These are phyloP conservation scores for Secale cereale DNA, from an alignment of 176 grass and related monocot genomes.

Conservation along the genomic window DNA sequence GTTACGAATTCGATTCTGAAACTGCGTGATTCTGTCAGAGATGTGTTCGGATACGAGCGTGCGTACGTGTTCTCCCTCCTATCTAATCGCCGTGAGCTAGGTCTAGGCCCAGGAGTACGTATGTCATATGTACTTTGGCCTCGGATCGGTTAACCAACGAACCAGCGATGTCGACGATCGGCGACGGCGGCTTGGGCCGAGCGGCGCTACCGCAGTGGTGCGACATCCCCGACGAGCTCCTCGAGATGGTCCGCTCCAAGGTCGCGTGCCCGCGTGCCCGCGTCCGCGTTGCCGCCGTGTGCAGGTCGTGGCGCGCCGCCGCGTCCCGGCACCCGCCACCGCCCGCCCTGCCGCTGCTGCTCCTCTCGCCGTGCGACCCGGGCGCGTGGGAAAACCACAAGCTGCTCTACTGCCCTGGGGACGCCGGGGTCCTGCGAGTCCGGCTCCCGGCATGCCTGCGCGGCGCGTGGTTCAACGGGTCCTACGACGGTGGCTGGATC, in stretches of 20 bases:
- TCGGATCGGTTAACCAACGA: too few relatives aligned
- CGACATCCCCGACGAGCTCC: background rate
- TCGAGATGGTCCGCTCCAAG: background rate
- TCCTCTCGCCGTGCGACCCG: background rate
- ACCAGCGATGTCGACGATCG: too few relatives aligned
- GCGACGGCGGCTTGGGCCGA: background rate
- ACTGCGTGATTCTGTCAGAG: too few relatives aligned
- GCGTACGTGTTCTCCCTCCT: too few relatives aligned
- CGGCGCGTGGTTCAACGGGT: background rate
- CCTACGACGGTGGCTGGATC: background rate
- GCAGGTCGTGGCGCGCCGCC: background rate
- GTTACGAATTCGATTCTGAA: too few relatives aligned
- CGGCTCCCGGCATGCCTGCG: background rate
- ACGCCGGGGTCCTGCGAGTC: background rate
- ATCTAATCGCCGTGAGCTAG: too few relatives aligned
- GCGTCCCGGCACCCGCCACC: background rate
- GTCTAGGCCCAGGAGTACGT: too few relatives aligned
- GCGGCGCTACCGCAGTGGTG: too few relatives aligned
- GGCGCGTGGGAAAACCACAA: accelerated
- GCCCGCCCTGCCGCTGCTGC: background rate
- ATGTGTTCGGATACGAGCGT: too few relatives aligned
- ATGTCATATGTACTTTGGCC: too few relatives aligned
- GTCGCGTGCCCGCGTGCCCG: background rate
- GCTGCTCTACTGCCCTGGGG: background rate
- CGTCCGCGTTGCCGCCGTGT: background rate